A percentile compares a stretch with the other conserved stretches of the same genome.
Evolutionary conservation across 148 eudicot species (phyloP).

Genomic region (Nyssa sinensis): DNA sequence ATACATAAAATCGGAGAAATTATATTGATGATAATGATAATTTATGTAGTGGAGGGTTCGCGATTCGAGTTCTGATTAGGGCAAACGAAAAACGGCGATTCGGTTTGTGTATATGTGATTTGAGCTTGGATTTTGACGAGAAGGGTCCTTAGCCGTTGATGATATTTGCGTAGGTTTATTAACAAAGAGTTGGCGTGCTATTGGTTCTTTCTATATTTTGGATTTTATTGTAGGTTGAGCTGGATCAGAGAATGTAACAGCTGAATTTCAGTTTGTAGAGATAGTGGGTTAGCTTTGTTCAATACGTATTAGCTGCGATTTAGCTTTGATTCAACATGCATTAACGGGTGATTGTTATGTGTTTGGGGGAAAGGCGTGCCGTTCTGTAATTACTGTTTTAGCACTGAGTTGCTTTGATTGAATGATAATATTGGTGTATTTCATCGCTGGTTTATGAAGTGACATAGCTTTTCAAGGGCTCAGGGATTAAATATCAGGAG

Average conservation of each 20-base stretch:
- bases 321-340: background rate
- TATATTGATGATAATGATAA: background rate
- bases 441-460: background rate
- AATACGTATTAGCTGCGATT: constrained; percentile 2
- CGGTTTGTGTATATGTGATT: background rate
- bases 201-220: background rate
- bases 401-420: background rate
- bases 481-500: constrained; percentile 3
- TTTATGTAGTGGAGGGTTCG: constrained; percentile 3
- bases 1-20: background rate
- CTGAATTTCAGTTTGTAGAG: constrained; percentile 6
- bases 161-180: background rate
- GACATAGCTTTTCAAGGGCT: background rate
- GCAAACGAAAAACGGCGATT: background rate
- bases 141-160: background rate
- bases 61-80: background rate
- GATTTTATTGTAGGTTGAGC: constrained; percentile 20
- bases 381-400: background rate
- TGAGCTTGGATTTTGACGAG: background rate
- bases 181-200: background rate
- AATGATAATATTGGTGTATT: background rate
- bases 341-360: background rate
- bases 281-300: background rate
- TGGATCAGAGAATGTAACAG: constrained; percentile 6
- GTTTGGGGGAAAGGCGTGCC: background rate